Base-by-base conservation (phyloP, 2,329 filamentous ascomycete genomes). In the Cercospora citrullina region DNA sequence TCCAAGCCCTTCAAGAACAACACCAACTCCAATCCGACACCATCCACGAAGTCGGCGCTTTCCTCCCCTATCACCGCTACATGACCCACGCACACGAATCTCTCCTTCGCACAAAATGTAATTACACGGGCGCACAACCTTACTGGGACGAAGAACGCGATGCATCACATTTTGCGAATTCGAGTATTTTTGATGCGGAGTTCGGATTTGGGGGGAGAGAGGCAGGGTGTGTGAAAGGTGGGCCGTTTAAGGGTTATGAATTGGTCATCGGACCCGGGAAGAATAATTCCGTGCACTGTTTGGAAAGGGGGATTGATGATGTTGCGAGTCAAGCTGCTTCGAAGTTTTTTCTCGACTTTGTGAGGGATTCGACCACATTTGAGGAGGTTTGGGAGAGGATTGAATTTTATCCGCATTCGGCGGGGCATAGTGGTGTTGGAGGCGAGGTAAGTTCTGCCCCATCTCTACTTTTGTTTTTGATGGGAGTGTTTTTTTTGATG, bases 11-110 rank as follows among this genome's bases (percentile, higher is more conserved):
- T 12, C 62, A 57, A 58, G 45, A 55, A 36, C 45, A 57, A 31
- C 62, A 64, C 23, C 23, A 26, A 16, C 28, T 64, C 18, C 62
- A 64, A 21, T 57, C 33, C 39, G 9, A 39, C 18, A 6, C 4
- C 39, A 42, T 48, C 33, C 59, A 61, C 59, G 31, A 42, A 23
- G 31, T 61, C 33, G 62, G 62, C 14, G 5, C 5, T 5, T 81
- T 81, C 75, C 71, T 81, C 23, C 62, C 79, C 36, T 82, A 80
- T 80, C 80, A 82, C 65, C 75, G 81, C 2, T 80, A 81, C 70
- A 81, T 79, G 68, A 79, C 76, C 4, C 79, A 82, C 75, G 72
- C 77, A 0, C 82, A 81, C 67, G 81, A 83, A 74, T 74, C 80
- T 60, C 78, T 79, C 2, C 75, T 83, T 1, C 75, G 73, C 12